Conservation (phyloP, 2,329 filamentous ascomycete species). For the Aspergillus uvarum region DNA sequence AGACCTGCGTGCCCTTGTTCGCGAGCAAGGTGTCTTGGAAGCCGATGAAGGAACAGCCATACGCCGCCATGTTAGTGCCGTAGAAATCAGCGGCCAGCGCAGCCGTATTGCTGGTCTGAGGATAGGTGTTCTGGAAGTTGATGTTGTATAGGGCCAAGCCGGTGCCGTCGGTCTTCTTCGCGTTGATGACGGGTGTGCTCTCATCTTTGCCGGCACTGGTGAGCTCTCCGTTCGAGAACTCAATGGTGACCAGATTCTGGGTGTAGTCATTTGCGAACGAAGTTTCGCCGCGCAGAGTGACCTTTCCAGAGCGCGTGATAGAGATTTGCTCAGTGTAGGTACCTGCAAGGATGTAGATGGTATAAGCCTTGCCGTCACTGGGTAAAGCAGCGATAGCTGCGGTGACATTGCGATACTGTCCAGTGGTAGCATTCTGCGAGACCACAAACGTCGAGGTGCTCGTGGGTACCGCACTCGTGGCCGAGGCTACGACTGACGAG, state of each 20-base stretch:
- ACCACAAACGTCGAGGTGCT: slow-evolving; percentile 34
- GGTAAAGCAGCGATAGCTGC: slow-evolving; percentile 48
- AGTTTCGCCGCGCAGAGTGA: slow-evolving; percentile 39
- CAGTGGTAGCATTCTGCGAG: slow-evolving; percentile 29
- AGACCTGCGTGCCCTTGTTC: not conserved
- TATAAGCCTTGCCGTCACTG: slow-evolving; percentile 41
- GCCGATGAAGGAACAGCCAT: not conserved
- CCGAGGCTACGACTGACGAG: not conserved
- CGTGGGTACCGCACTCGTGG: not conserved
- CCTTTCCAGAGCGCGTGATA: slow-evolving; percentile 43
- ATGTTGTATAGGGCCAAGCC: slow-evolving; percentile 32
- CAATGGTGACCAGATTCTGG: slow-evolving; percentile 39
- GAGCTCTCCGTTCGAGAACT: slow-evolving; percentile 39
- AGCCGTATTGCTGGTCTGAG: slow-evolving; percentile 34
- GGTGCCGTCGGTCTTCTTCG: slow-evolving; percentile 41
- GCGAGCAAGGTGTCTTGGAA: not conserved
- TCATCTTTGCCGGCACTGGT: slow-evolving; percentile 46
- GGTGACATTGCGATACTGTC: slow-evolving; percentile 44
- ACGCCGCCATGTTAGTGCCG: slow-evolving; percentile 31
- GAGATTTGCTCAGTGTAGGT: slow-evolving; percentile 45
- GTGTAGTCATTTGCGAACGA: slow-evolving; percentile 37
- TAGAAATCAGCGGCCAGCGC: slow-evolving; percentile 35
- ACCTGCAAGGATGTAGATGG: slow-evolving; percentile 43
- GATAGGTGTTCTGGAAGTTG: slow-evolving; percentile 34
- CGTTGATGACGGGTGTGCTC: slow-evolving; percentile 46